These are phyloP conservation scores for Nectriaceae sp. DNA, from an alignment of 2,329 filamentous ascomycete species.

Conservation along the genomic window DNA sequence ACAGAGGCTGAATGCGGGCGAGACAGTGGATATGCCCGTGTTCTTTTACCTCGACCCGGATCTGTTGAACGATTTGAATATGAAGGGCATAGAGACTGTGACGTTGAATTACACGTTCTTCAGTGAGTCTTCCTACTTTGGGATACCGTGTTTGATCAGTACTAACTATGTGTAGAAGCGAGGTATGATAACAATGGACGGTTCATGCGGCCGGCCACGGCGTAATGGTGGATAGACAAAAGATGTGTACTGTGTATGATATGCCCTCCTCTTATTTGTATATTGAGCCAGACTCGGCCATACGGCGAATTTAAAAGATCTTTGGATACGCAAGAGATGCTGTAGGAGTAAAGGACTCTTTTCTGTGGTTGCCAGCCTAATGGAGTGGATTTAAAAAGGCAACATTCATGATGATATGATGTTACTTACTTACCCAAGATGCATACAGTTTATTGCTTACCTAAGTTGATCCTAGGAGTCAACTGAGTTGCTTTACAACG, in stretches of 20 bases:
- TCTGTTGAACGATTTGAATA: slow-evolving; percentile 86
- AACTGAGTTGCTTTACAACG: too few species aligned
- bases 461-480: too few species aligned
- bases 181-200: slow-evolving; percentile 49
- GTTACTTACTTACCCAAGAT: too few species aligned
- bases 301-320: slow-evolving; percentile 7
- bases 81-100: slow-evolving; percentile 92
- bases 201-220: slow-evolving; percentile 40
- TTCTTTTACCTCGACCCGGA: slow-evolving; percentile 99
- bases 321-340: too few species aligned
- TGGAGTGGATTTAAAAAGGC: too few species aligned
- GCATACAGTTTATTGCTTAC: too few species aligned
- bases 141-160: not conserved
- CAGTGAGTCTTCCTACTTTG: slow-evolving; percentile 62
- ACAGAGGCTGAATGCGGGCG: slow-evolving; percentile 89
- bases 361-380: too few species aligned
- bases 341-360: too few species aligned
- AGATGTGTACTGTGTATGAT: slow-evolving; percentile 18
- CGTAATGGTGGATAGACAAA: slow-evolving; percentile 20
- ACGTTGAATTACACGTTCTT: slow-evolving; percentile 98
- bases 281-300: slow-evolving; percentile 8
- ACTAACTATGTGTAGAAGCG: slow-evolving; percentile 45
- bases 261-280: slow-evolving; percentile 20
- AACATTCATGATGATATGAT: too few species aligned
- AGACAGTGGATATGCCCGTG: slow-evolving; percentile 99